Percentiles rank a stretch among this genome's conserved stretches.
phyloP scores from a whole-genome alignment of 257 asterid species.

The Gentiana macrophylla region DNA sequence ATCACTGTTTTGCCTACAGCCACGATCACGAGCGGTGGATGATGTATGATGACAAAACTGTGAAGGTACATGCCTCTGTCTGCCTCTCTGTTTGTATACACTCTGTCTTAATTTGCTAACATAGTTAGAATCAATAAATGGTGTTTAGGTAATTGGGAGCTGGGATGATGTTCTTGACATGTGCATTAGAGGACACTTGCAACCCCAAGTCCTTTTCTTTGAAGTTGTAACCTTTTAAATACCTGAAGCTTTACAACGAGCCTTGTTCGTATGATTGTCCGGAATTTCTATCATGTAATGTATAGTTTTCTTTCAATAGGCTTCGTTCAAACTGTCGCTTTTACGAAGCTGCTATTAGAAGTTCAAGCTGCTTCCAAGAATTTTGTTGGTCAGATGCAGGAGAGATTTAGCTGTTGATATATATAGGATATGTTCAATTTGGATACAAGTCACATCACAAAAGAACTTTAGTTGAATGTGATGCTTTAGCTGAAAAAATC shows the following conservation, averaged over 20 bases:
- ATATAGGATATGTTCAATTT: too few species aligned
- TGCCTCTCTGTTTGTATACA: background rate
- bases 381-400: too few species aligned
- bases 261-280: constrained; percentile 14
- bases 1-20: constrained; percentile 88
- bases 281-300: constrained; percentile 9
- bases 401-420: too few species aligned
- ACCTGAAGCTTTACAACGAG: constrained; percentile 11
- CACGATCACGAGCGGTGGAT: constrained; percentile 68
- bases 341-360: constrained; percentile 12
- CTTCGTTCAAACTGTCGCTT: background rate
- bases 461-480: too few species aligned
- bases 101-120: background rate
- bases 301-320: constrained; percentile 6
- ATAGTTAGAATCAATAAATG: background rate
- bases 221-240: constrained; percentile 58
- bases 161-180: constrained; percentile 77
- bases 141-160: constrained; percentile 58
- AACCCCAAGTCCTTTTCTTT: constrained; percentile 86
- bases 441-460: too few species aligned
- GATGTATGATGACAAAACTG: constrained; percentile 91
- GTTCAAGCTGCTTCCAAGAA: constrained; percentile 17
- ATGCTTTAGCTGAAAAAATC: too few species aligned
- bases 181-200: constrained; percentile 91
- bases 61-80: constrained; percentile 47